Evolutionary conservation across 805 yeast genomes (phyloP).

Genomic region (Pichia sporocuriosa): DNA sequence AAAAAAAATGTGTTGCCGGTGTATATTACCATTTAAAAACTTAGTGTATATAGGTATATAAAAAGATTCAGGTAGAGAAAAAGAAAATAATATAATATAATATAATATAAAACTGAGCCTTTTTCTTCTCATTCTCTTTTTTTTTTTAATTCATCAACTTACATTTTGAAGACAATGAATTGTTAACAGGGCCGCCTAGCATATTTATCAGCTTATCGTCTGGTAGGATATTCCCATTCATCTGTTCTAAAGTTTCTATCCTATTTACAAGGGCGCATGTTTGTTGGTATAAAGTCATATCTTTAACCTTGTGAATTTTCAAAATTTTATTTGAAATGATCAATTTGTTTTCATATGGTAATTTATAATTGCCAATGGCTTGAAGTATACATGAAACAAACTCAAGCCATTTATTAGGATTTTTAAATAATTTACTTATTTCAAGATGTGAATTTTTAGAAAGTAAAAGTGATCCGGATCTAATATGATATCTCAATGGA

Average conservation of each 20-base stretch:
- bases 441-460: conserved; percentile 16
- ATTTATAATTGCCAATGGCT: conserved; percentile 17
- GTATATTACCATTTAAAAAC: background rate
- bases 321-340: conserved; percentile 19
- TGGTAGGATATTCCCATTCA: background rate
- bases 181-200: conserved; percentile 15
- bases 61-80: background rate
- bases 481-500: conserved; percentile 43
- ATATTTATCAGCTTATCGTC: conserved; percentile 8
- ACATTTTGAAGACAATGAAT: conserved; percentile 4
- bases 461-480: conserved; percentile 24
- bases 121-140: background rate
- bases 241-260: conserved; percentile 7
- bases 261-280: conserved; percentile 7
- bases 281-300: conserved; percentile 6
- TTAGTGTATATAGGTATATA: no score
- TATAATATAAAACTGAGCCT: background rate
- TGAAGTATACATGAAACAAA: conserved; percentile 20
- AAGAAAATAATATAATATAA: background rate
- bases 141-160: background rate
- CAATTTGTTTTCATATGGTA: conserved; percentile 11
- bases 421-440: conserved; percentile 12
- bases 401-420: conserved; percentile 12
- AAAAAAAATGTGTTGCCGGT: no score
- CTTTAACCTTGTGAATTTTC: conserved; percentile 14